These are phyloP conservation scores for Hypoxylon sp. DNA, from an alignment of 2,329 filamentous ascomycete species.

Conservation along the genomic window DNA sequence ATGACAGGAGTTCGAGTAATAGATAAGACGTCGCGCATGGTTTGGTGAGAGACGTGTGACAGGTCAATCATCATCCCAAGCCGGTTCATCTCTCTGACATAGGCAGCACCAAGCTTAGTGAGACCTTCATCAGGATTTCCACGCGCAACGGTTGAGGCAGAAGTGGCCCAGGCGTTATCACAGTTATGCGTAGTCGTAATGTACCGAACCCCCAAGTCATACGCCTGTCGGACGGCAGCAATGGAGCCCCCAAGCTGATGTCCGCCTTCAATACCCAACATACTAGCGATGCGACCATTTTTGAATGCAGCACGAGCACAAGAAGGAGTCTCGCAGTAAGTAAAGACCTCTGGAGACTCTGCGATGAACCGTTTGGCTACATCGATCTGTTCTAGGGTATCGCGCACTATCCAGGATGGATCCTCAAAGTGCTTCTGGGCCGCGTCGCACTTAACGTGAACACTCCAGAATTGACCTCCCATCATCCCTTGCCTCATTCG, in stretches of 20 bases:
- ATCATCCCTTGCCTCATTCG: conserved; percentile 42
- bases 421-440: conserved; percentile 37
- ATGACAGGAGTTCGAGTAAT: conserved; percentile 51
- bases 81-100: conserved; percentile 56
- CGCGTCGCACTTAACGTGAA: conserved; percentile 42
- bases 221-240: conserved; percentile 55
- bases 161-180: conserved; percentile 53
- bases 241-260: conserved; percentile 57
- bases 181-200: conserved; percentile 57
- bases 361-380: conserved; percentile 52
- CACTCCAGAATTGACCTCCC: conserved; percentile 48
- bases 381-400: conserved; percentile 55
- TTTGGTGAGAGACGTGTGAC: conserved; percentile 52
- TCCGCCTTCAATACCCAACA: conserved; percentile 57
- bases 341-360: conserved; percentile 47
- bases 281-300: conserved; percentile 54
- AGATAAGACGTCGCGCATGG: conserved; percentile 51
- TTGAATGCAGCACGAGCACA: conserved; percentile 53
- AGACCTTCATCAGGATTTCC: conserved; percentile 47
- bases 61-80: conserved; percentile 56
- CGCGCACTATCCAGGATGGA: conserved; percentile 38
- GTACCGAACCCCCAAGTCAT: conserved; percentile 57
- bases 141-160: conserved; percentile 51
- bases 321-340: conserved; percentile 48
- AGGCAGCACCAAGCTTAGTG: conserved; percentile 46